Evolutionary conservation across 192 early-diverging fungal genomes (phyloP).

Genomic region (Backusella circina): DNA sequence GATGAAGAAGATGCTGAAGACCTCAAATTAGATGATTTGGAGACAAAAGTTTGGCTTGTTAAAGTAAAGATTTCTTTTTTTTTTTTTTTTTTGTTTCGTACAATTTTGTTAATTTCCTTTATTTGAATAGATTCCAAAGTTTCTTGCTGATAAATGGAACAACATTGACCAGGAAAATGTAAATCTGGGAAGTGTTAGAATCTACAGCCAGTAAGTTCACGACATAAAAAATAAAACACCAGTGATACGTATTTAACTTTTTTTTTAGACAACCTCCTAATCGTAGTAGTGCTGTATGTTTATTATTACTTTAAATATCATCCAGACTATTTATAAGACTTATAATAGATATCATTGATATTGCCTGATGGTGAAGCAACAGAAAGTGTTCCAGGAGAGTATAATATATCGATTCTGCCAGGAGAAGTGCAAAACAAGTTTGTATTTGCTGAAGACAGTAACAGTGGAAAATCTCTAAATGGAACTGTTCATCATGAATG

Average conservation of each 20-base stretch:
- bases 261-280: constrained; percentile 4
- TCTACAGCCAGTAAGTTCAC: constrained; percentile 53
- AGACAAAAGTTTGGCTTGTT: constrained; percentile 87
- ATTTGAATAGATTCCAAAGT: constrained; percentile 68
- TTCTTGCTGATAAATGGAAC: constrained; percentile 85
- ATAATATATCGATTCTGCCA: constrained; percentile 70
- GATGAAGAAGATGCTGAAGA: constrained; percentile 68
- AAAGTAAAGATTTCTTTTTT: constrained; percentile 51
- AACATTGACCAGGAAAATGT: constrained; percentile 58
- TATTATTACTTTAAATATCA: not conserved
- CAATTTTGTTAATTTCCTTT: not conserved
- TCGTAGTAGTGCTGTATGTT: constrained; percentile 4
- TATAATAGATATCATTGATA: constrained; percentile 59
- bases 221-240: not conserved
- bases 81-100: not conserved
- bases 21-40: constrained; percentile 60
- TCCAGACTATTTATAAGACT: not conserved
- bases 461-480: constrained; percentile 33
- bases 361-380: constrained; percentile 60
- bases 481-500: constrained; percentile 77
- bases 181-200: constrained; percentile 76
- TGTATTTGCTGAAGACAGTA: constrained; percentile 68
- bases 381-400: constrained; percentile 75
- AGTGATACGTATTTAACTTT: not conserved
- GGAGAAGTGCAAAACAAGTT: constrained; percentile 69